Base-by-base conservation (phyloP, 768 basidiomycete species). In the Sarcomyxa edulis region DNA sequence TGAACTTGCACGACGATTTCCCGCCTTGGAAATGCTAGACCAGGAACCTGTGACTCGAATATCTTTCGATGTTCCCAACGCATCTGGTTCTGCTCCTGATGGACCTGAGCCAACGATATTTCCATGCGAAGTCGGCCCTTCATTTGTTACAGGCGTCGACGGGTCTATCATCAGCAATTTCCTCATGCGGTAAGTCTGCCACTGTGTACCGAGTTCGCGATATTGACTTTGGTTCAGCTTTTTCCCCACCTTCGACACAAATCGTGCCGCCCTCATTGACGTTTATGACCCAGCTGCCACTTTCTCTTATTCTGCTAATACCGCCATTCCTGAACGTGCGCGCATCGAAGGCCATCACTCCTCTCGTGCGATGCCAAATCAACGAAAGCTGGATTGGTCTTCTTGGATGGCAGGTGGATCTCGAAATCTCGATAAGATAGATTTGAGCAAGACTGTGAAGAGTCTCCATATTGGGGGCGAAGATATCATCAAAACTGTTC, bases 281-380 rank as follows among this genome's bases (percentile, higher is more conserved):
- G 89, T 74, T 14, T 99, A 98, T 56, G 77, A 87, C 43, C 78
- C 86, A 1, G 64, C 74, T 8, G 87, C 94, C n/a, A 94, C 92
- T 6, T 93, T 97, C 56, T 96, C 93, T 1, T 86, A 83, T 56
- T 85, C 84, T 14, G 77, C 78, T 50, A 94, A 93, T 56, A 94
- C 93, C 1, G 56, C 75, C 5, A 85, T 94, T 44, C 89, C 89
- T 4, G 57, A 71, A 6, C 84, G 93, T 11, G 86, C 89, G 0
- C 74, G 86, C 32, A 68, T 86, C 32, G 74, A 82, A 54, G 83
- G 81, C 15, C 69, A 80, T 45, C 81, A 87, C 44, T 53, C 60
- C 5, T 74, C 76, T 5, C 67, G 64, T 27, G 74, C 74, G 23
- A 65, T 91, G 59, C 89, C 92, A 7, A 82, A 94, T 52, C 92